Base-by-base conservation (phyloP, 768 basidiomycete species). In the Naganishia vaughanmartiniae region DNA sequence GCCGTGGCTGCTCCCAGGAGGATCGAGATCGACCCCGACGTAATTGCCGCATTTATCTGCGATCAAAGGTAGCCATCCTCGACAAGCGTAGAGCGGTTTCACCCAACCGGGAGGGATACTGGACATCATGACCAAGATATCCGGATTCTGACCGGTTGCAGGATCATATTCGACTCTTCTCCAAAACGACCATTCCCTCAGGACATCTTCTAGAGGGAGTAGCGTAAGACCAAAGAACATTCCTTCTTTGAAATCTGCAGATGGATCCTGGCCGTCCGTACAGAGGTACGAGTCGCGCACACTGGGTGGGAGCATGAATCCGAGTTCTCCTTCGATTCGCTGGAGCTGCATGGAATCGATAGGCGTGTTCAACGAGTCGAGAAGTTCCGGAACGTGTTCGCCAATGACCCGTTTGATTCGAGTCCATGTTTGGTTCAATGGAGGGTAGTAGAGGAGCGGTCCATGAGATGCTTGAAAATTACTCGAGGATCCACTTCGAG, bases 141-240 rank as follows among this genome's bases (percentile, higher is more conserved):
- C 84, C 46, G 84, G 78, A 81, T 94, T 96, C 11, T 87, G 89
- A 55, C 93, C 93, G 0, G 93, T 92, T 9, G 83, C 81, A 0
- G 93, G 91, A 76, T 96, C 95, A 10, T 88, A 85, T 76, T 97
- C 94, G 42, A 97, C 91, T 76, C 90, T 89, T 72, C 95, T 84
- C 95, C 96, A 98, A 78, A 96, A 97, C 42, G 86, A 84, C 93
- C 95, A 99, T 82, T 99, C 96, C 69, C 93, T 89, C 54, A 93
- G 84, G 31, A 96, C 92, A 75, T 92, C 90, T 77, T 99, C 96
- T 54, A 98, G 84, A 15, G 93, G 91, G 24, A 99, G 83, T 45
- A 96, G 85, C n/a, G 89, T 89, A 24, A 99, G 83, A n/a, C 96
- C 96, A 77, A 93, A 97, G 81, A 99, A 92, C 34, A 99, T 85